Conservation (phyloP, 2,329 filamentous ascomycete genomes). For the Hymenoscyphus scutula region DNA sequence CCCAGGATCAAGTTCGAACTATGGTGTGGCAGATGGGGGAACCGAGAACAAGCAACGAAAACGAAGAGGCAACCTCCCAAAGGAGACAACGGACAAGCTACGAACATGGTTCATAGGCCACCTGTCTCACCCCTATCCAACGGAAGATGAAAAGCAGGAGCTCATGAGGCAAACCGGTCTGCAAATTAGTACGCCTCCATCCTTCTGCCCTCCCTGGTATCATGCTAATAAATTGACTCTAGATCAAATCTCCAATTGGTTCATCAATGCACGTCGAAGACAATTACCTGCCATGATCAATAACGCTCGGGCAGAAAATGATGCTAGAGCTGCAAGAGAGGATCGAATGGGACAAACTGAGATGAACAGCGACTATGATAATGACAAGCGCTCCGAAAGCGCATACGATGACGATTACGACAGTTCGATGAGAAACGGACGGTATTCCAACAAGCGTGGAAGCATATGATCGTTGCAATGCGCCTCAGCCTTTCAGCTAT, state of each 20-base stretch:
- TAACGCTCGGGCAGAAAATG: slow-evolving; percentile 40
- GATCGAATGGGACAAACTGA: slow-evolving; percentile 33
- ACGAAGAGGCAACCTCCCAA: slow-evolving; percentile 83
- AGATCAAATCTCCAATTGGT: slow-evolving; percentile 78
- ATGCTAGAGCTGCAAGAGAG: slow-evolving; percentile 24
- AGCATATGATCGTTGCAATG: neutral
- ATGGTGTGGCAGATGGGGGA: slow-evolving; percentile 15
- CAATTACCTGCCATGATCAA: slow-evolving; percentile 60
- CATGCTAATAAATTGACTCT: slow-evolving; percentile 14
- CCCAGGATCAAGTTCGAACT: slow-evolving; percentile 8
- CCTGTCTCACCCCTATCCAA: slow-evolving; percentile 78
- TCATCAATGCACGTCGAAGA: slow-evolving; percentile 72
- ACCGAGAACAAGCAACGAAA: slow-evolving; percentile 43
- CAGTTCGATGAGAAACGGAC: neutral
- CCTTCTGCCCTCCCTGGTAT: neutral
- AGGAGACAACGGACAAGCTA: slow-evolving; percentile 80
- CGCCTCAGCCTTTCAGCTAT: neutral
- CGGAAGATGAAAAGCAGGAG: slow-evolving; percentile 82
- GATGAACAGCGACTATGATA: slow-evolving; percentile 38
- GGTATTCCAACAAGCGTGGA: neutral
- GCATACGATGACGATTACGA: slow-evolving; percentile 44
- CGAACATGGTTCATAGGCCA: slow-evolving; percentile 78
- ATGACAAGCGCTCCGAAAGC: slow-evolving; percentile 46
- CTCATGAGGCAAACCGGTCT: slow-evolving; percentile 74
- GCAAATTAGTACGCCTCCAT: slow-evolving; percentile 64